Evolutionary conservation across 345 rosid species (phyloP).

Genomic region (Murraya koenigii): DNA sequence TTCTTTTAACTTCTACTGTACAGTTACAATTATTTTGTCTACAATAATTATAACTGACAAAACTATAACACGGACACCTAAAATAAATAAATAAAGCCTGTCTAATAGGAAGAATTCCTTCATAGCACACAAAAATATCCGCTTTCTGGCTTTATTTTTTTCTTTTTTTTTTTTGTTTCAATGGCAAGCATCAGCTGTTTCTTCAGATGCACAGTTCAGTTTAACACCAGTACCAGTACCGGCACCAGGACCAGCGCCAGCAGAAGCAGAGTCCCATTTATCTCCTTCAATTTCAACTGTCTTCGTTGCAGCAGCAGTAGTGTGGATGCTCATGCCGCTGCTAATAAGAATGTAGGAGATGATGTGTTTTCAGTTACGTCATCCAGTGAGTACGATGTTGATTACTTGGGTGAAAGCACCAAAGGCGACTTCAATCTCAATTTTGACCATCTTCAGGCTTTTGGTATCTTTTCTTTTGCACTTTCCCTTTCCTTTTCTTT

Average conservation of each 20-base stretch:
- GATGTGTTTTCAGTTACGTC: conserved; percentile 72
- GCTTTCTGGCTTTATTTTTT: no score
- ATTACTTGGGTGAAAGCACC: conserved; percentile 92
- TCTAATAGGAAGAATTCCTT: no score
- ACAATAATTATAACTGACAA: no score
- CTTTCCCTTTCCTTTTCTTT: no score
- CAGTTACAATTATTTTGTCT: no score
- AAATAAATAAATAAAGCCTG: no score
- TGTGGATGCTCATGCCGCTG: not conserved
- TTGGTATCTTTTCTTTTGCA: conserved; percentile 28
- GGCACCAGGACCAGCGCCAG: no score
- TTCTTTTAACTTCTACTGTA: no score
- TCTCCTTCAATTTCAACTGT: conserved; percentile 27
- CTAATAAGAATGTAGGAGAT: conserved; percentile 26
- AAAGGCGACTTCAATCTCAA: conserved; percentile 92
- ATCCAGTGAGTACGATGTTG: conserved; percentile 61
- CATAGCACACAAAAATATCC: no score
- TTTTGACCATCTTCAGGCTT: conserved; percentile 52
- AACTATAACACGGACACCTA: no score
- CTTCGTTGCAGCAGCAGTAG: conserved; percentile 20
- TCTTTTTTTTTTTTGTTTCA: no score
- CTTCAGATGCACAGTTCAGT: not conserved
- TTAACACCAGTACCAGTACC: not conserved
- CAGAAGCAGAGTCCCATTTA: not conserved
- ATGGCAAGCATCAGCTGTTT: conserved; percentile 16